Evolutionary conservation across 305 asterid genomes (phyloP), one percentile per base, ranked within the genome.

Genomic region (Withania somnifera): DNA sequence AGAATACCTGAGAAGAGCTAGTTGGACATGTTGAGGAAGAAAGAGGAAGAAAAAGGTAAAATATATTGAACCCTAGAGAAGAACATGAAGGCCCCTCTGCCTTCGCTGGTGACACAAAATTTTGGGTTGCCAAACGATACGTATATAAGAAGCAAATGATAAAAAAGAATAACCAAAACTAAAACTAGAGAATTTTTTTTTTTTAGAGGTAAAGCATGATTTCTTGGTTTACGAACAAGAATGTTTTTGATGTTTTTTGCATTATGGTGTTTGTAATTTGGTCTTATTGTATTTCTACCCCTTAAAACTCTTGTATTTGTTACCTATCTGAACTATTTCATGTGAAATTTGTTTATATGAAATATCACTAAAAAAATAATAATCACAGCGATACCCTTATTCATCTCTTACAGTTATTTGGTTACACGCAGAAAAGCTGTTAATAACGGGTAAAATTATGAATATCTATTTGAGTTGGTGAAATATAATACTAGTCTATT

Each of bases 61-160:
- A 83, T 56, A 28, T 51, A 51, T 51, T 83, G 75, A 89, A 86
- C 91, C 91, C 91, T 90, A 82, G 79, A 34, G 82, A 79, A 75
- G 54, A 83, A 85, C 83, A 75, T 32, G 80, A 36, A 84, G 63
- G 83, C 68, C 84, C 86, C 84, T 36, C 36, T 54, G 84, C 80
- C 84, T 64, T 76, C 32, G 78, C 60, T 73, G 56, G 58, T 77
- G 76, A 52, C 22, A 79, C 45, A 26, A 51, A 50, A 75, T 51
- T 28, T 76, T 76, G 80, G 80, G 45, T 76, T 76, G 47, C 63
- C 50, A 76, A 76, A 26, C 45, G 19, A 76, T 61, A 51, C 80
- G 80, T 76, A 76, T 50, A 50, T 76, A 51, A 50, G 63, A 76
- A 76, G 80, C 80, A 75, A 75, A 50, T 26, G 26, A 15, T 50